Evolutionary conservation across 2,329 filamentous ascomycete genomes (phyloP), one percentile per base, ranked within the genome.

Genomic region (Aspergillus oerlinghausenensis): DNA sequence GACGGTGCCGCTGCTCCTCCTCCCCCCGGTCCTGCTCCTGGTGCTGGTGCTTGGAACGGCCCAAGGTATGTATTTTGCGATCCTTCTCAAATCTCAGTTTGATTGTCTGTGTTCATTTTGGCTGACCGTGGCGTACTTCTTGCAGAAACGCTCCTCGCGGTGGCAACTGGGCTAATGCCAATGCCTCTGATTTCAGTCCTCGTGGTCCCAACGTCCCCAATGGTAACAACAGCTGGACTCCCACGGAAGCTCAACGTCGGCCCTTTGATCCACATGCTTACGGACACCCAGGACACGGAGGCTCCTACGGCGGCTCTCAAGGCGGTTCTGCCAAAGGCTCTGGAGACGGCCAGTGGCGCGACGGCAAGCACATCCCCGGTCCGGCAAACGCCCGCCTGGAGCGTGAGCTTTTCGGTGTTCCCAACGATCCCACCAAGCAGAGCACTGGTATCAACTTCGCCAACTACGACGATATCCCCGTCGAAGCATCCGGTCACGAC

Each of bases 401-500:
- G 84, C 92, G 92, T 68, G 94, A 99, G 73, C 88, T 99, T 52
- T 99, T 97, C 75, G 94, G 94, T 70, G 82, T 88, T 51, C 81
- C 88, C 67, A 93, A 97, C 75, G 94, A 97, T 72, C 91, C 93
- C 62, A 86, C 88, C 65, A 97, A 97, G 84, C 90, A 96, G 76
- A 90, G 95, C 71, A 97, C 92, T 35, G 94, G 94, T 78, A 97
- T 99, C 88, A 99, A 99, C 85, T 99, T 99, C 75, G 88, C 96
- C 81, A 99, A 99, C 83, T 99, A 99, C 79, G 94, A 99, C 73
- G 94, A 99, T 77, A 99, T 99, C 65, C 94, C 94, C 55, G 94
- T 99, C 63, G 94, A 97, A 79, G 94, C 94, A 62, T 97, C 93
- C 59, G 94, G 94, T 59, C 88, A 91, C 54, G 86, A 96, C 71